Percentiles rank a stretch among this genome's conserved stretches.
phyloP scores from a whole-genome alignment of 2,329 filamentous ascomycete genomes.

The Cladophialophora psammophila region DNA sequence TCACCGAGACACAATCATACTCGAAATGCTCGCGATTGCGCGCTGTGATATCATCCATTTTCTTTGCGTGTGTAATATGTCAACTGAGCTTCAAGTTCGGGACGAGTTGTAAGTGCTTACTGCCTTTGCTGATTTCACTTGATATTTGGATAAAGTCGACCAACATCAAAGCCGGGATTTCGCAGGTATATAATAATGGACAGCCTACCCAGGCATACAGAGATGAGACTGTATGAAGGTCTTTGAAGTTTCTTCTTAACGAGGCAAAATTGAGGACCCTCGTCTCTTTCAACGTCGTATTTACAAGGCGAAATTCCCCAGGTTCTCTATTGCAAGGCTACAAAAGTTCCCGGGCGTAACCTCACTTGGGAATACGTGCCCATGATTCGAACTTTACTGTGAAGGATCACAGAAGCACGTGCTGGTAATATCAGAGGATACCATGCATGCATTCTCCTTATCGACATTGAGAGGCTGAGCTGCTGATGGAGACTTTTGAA shows the following conservation, averaged over 20 bases:
- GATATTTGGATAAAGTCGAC: background rate
- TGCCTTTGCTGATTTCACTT: background rate
- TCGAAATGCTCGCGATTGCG: conserved; percentile 1
- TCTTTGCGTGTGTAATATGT: background rate
- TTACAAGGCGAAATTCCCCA: no score
- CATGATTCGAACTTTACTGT: no score
- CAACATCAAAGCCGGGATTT: background rate
- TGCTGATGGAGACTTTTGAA: background rate
- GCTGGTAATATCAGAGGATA: background rate
- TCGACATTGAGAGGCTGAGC: background rate
- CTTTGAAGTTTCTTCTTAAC: background rate
- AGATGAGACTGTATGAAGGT: background rate
- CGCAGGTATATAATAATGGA: background rate
- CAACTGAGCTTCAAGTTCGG: background rate
- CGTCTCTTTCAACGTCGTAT: no score
- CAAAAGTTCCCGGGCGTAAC: background rate
- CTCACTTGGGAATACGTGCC: no score
- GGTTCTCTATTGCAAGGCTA: no score
- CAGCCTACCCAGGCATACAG: background rate
- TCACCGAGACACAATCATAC: background rate
- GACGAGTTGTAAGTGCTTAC: background rate
- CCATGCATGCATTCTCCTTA: background rate
- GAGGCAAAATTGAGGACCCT: background rate
- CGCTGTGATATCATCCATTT: background rate
- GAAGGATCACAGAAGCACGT: background rate